Conservation (phyloP, 768 basidiomycete species). For the Rhizopogon vinicolor region DNA sequence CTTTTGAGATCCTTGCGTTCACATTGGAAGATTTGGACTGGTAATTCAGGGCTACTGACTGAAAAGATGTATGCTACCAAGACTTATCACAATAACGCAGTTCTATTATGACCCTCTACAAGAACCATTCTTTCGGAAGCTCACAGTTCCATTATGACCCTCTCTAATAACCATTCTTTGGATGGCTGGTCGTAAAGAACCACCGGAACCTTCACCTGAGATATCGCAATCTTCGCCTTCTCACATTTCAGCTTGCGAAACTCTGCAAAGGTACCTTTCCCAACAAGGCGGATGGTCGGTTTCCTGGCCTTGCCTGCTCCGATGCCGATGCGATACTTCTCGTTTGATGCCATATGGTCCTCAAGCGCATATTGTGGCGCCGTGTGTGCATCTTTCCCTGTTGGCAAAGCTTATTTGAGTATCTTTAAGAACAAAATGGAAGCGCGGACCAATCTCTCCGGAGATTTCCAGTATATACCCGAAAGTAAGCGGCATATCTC, state of each 20-base stretch:
- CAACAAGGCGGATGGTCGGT: constrained; percentile 19
- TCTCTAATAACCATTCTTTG: constrained; percentile 1
- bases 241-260: constrained; percentile 14
- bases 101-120: constrained; percentile 10
- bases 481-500: neutral
- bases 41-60: constrained; percentile 1
- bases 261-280: constrained; percentile 13
- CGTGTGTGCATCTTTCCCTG: neutral
- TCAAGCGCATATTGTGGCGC: constrained; percentile 1
- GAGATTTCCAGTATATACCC: constrained; percentile 7
- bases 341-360: neutral
- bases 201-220: constrained; percentile 12
- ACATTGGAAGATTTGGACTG: constrained; percentile 77
- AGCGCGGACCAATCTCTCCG: neutral
- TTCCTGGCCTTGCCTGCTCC: neutral
- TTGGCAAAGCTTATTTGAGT: neutral
- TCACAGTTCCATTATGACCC: neutral
- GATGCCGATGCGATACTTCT: neutral
- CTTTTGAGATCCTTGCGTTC: constrained; percentile 70
- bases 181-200: neutral
- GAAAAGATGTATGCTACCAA: too few species aligned
- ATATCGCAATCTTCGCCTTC: neutral
- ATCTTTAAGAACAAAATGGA: neutral
- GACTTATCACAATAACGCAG: constrained; percentile 29
- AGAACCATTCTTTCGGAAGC: neutral